These are phyloP conservation scores for Picea engelmannii DNA, from an alignment of 83 land plant species.

Conservation along the genomic window DNA sequence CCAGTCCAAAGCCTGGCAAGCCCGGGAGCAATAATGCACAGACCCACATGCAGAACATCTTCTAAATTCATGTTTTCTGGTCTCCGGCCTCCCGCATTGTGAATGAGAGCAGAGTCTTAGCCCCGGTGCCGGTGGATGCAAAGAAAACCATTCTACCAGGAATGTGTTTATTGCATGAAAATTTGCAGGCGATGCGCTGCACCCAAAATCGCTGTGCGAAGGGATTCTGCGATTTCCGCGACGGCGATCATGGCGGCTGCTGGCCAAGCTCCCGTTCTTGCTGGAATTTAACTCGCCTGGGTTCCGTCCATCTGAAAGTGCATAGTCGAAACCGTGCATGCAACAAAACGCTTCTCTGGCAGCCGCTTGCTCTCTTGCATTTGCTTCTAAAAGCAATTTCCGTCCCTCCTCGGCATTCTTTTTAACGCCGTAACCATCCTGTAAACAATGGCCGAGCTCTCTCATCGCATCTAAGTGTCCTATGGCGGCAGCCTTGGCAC, in stretches of 20 bases:
- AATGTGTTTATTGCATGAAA: conserved; percentile 7
- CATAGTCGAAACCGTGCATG: not conserved
- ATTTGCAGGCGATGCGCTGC: conserved; percentile 2
- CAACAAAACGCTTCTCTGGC: not conserved
- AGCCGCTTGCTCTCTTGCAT: conserved; percentile 5
- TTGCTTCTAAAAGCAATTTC: not conserved
- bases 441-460: conserved; percentile 20
- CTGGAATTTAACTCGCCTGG: not conserved
- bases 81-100: conserved; percentile 25
- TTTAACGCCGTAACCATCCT: conserved; percentile 16
- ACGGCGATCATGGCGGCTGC: not conserved
- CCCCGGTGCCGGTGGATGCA: conserved; percentile 5
- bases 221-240: not conserved
- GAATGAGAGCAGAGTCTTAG: conserved; percentile 12
- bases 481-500: conserved; percentile 14
- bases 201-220: not conserved
- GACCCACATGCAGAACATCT: conserved; percentile 22
- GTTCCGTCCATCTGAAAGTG: not conserved
- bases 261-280: not conserved
- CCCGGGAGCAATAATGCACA: conserved; percentile 25
- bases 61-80: conserved; percentile 24
- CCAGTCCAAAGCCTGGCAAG: conserved; percentile 30
- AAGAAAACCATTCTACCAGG: conserved; percentile 16
- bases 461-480: conserved; percentile 19
- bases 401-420: conserved; percentile 1